phyloP scores from a whole-genome alignment of 169 alveolate genomes.

The Plasmodium knowlesi region DNA sequence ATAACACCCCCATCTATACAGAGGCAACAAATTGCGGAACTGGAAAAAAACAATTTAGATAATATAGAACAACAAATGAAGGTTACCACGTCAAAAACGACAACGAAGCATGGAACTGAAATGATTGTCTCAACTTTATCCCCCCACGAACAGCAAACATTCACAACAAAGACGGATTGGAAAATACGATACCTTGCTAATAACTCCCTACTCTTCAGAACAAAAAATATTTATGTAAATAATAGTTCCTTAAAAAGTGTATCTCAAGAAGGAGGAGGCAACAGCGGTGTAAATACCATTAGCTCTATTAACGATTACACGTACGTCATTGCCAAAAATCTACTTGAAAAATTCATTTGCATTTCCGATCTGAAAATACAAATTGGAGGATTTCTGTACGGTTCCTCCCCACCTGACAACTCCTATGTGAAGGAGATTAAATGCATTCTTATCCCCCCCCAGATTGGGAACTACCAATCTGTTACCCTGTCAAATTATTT shows the following conservation, averaged over 20 bases:
- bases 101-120: slow-evolving; percentile 97
- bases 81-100: slow-evolving; percentile 95
- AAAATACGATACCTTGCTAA: slow-evolving; percentile 98
- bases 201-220: slow-evolving; percentile 96
- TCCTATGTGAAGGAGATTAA: slow-evolving; percentile 92
- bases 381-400: slow-evolving; percentile 97
- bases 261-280: slow-evolving; percentile 41
- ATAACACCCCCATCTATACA: slow-evolving; percentile 98
- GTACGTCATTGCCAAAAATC: slow-evolving; percentile 97
- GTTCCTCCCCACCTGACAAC: slow-evolving; percentile 82
- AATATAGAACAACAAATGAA: slow-evolving; percentile 85
- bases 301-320: slow-evolving; percentile 87
- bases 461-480: slow-evolving; percentile 96
- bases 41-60: slow-evolving; percentile 82
- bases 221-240: slow-evolving; percentile 96
- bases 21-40: slow-evolving; percentile 95
- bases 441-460: slow-evolving; percentile 97
- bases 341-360: slow-evolving; percentile 96
- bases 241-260: slow-evolving; percentile 83
- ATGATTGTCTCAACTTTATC: slow-evolving; percentile 96
- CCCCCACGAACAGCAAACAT: slow-evolving; percentile 98
- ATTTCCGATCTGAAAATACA: slow-evolving; percentile 98
- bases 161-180: slow-evolving; percentile 99
- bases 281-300: slow-evolving; percentile 13
- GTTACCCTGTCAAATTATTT: slow-evolving; percentile 92